Conservation (phyloP, 345 rosid species). For the Combretum micranthum region DNA sequence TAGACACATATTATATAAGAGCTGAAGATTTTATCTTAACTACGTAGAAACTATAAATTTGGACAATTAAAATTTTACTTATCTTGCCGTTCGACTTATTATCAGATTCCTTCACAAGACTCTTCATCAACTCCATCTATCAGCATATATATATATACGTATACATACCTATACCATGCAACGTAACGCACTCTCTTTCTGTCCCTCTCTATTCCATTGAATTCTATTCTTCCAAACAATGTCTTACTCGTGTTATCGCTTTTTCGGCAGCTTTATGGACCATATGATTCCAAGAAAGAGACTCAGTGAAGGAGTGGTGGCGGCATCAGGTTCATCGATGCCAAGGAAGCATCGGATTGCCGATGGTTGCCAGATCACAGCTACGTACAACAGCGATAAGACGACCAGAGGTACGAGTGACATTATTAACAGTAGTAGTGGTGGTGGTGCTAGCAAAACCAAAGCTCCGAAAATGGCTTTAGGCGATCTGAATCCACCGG, state of each 20-base stretch:
- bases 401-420: conserved; percentile 11
- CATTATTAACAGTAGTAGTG: conserved; percentile 11
- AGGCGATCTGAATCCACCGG: conserved; percentile 56
- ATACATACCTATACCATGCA: no score
- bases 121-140: no score
- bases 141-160: no score
- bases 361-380: conserved; percentile 22
- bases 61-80: no score
- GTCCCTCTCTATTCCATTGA: no score
- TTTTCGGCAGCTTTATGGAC: conserved; percentile 56
- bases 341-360: conserved; percentile 65
- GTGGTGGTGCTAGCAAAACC: conserved; percentile 7
- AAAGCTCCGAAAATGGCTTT: conserved; percentile 52
- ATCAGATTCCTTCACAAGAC: no score
- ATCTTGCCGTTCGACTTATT: no score
- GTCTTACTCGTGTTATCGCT: conserved; percentile 38
- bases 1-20: no score
- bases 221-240: conserved; percentile 39
- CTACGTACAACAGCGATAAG: conserved; percentile 13
- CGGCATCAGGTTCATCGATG: conserved; percentile 29
- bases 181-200: no score
- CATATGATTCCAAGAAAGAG: conserved; percentile 97
- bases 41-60: no score
- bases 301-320: conserved; percentile 42
- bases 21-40: no score